phyloP scores from a whole-genome alignment of 179 eudicot genomes.

The Nepenthes alata region DNA sequence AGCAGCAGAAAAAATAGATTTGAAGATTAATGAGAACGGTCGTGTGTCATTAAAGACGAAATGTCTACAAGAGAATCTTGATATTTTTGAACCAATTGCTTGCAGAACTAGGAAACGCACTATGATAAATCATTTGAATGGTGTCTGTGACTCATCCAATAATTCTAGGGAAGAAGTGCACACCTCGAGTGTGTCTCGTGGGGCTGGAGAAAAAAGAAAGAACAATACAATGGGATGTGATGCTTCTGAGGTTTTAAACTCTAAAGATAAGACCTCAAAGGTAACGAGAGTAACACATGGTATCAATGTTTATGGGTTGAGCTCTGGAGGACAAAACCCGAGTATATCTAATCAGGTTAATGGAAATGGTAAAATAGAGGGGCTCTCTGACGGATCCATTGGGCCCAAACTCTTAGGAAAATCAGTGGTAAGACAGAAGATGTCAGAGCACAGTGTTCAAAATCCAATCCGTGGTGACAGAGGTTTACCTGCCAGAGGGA shows the following conservation, averaged over 20 bases:
- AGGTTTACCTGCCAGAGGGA: not conserved
- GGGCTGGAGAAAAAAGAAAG: conserved; percentile 6
- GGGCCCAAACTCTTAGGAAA: conserved; percentile 1
- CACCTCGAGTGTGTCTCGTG: conserved; percentile 9
- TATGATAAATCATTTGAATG: conserved; percentile 9
- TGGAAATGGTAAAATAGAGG: conserved; percentile 5
- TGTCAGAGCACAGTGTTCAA: conserved; percentile 19
- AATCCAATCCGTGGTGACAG: conserved; percentile 5
- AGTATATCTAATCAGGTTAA: conserved; percentile 4
- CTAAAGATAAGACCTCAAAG: conserved; percentile 10
- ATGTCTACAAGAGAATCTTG: conserved; percentile 13
- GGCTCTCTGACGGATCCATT: conserved; percentile 9
- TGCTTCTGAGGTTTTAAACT: conserved; percentile 4
- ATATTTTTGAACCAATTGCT: conserved; percentile 24
- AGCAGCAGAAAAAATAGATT: conserved; percentile 8
- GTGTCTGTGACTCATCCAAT: conserved; percentile 6
- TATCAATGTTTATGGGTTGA: conserved; percentile 10
- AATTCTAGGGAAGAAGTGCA: conserved; percentile 12
- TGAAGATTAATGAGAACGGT: conserved; percentile 5
- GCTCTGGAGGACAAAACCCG: not conserved
- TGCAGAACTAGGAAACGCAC: conserved; percentile 29
- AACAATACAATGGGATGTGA: conserved; percentile 3
- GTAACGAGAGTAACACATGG: conserved; percentile 1
- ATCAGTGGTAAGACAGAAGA: conserved; percentile 17
- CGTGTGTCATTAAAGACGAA: conserved; percentile 19